phyloP scores from a whole-genome alignment of 2,329 filamentous ascomycete genomes.

The Paraphaeosphaeria minitans region DNA sequence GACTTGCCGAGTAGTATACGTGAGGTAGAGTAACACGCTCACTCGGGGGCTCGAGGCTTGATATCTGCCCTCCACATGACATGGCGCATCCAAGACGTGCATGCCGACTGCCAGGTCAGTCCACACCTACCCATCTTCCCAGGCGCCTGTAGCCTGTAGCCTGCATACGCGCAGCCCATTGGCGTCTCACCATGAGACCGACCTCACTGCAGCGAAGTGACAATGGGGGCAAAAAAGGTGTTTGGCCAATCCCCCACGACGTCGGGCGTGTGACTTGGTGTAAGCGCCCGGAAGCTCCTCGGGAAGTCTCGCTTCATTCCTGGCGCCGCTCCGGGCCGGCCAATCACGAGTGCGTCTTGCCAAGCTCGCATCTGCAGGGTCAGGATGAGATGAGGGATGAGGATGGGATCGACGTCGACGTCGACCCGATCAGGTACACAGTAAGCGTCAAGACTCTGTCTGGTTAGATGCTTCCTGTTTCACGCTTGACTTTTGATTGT shows the following conservation, averaged over 20 bases:
- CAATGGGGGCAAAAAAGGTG: slow-evolving; percentile 35
- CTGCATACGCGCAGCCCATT: slow-evolving; percentile 22
- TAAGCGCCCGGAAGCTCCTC: slow-evolving; percentile 36
- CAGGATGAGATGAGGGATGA: no score
- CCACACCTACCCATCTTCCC: slow-evolving; percentile 22
- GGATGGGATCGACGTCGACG: no score
- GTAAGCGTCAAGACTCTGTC: slow-evolving; percentile 5
- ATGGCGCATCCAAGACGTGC: slow-evolving; percentile 30
- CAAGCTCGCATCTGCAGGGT: slow-evolving; percentile 15
- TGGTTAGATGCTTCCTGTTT: slow-evolving; percentile 6
- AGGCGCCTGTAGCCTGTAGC: slow-evolving; percentile 29
- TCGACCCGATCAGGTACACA: no score
- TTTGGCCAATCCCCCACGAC: slow-evolving; percentile 39
- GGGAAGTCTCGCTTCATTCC: slow-evolving; percentile 13
- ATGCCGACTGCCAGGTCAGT: slow-evolving; percentile 27
- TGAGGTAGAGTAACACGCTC: slow-evolving; percentile 6
- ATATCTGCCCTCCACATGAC: slow-evolving; percentile 27
- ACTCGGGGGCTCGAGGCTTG: slow-evolving; percentile 32
- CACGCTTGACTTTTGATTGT: not conserved
- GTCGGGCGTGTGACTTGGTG: slow-evolving; percentile 33
- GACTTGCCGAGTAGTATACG: slow-evolving; percentile 1
- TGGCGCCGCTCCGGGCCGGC: slow-evolving; percentile 11
- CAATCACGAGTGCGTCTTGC: slow-evolving; percentile 30
- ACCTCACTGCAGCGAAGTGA: slow-evolving; percentile 19
- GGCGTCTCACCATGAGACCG: slow-evolving; percentile 31